Evolutionary conservation across 164 flowering plant genomes (phyloP).

Genomic region (Stephania japonica): DNA sequence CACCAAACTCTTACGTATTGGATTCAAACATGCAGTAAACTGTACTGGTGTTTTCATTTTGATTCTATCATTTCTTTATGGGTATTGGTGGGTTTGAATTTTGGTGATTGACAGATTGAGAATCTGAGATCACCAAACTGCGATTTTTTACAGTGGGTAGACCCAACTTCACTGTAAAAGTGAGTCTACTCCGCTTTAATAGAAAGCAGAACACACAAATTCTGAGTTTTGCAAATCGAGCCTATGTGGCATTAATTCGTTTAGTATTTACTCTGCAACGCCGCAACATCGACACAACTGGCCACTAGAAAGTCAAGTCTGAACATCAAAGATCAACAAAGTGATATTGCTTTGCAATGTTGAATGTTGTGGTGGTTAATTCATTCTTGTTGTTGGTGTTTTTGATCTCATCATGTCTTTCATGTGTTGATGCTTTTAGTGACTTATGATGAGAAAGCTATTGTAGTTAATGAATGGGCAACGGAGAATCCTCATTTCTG

Average conservation of each 20-base stretch:
- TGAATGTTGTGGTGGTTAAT: slow-evolving; percentile 7
- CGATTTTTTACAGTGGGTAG: neutral
- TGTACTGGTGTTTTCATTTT: too few species aligned
- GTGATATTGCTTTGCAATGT: neutral
- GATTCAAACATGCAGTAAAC: too few species aligned
- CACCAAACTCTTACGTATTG: too few species aligned
- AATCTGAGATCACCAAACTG: too few species aligned
- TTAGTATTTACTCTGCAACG: neutral
- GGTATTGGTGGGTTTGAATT: too few species aligned
- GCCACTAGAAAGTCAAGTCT: neutral
- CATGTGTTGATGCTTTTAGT: slow-evolving; percentile 51
- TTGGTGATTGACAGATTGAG: too few species aligned
- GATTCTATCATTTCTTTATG: too few species aligned
- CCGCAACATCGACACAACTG: too few species aligned
- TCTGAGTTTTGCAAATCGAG: neutral
- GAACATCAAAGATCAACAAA: too few species aligned
- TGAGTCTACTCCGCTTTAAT: neutral
- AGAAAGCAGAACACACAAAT: neutral
- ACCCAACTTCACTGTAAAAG: slow-evolving; percentile 1
- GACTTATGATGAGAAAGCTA: slow-evolving; percentile 59
- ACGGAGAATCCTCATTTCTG: slow-evolving; percentile 71
- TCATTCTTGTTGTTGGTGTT: slow-evolving; percentile 8
- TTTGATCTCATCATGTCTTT: slow-evolving; percentile 16
- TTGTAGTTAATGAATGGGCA: slow-evolving; percentile 70
- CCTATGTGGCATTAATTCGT: neutral